Evolutionary conservation across 2,329 filamentous ascomycete species (phyloP).

Genomic region (Plectosphaerella sp.): DNA sequence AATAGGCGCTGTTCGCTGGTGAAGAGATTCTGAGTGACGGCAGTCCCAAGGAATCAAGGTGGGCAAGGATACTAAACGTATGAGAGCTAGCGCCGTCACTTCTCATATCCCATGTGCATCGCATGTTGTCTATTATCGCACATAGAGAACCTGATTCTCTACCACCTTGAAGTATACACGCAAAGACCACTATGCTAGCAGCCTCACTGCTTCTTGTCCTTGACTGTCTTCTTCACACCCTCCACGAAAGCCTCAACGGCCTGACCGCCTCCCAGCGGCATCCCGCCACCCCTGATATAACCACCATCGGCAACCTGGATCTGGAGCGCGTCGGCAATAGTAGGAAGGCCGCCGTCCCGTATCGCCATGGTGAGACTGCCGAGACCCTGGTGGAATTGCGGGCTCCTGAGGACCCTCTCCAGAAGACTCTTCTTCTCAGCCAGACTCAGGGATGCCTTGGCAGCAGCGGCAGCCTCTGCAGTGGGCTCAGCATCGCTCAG

Average conservation of each 20-base stretch:
- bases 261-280: conserved; percentile 83
- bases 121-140: too few relatives aligned
- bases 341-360: conserved; percentile 84
- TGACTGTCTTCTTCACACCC: conserved; percentile 76
- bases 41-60: too few relatives aligned
- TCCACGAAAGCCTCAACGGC: conserved; percentile 89
- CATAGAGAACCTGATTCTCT: background rate
- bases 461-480: conserved; percentile 64
- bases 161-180: background rate
- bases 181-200: too few relatives aligned
- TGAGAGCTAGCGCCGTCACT: too few relatives aligned
- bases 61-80: too few relatives aligned
- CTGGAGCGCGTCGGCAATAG: conserved; percentile 79
- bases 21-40: too few relatives aligned
- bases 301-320: conserved; percentile 83
- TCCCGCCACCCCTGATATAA: conserved; percentile 68
- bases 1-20: too few relatives aligned
- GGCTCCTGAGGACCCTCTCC: conserved; percentile 77
- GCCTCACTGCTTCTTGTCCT: conserved; percentile 41
- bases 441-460: conserved; percentile 67
- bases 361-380: conserved; percentile 82
- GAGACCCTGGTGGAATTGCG: conserved; percentile 86
- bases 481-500: conserved; percentile 60
- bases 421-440: conserved; percentile 78
- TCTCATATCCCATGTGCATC: too few relatives aligned